Base-by-base conservation (phyloP, 2,329 filamentous ascomycete species). In the Cladosporium sp. region DNA sequence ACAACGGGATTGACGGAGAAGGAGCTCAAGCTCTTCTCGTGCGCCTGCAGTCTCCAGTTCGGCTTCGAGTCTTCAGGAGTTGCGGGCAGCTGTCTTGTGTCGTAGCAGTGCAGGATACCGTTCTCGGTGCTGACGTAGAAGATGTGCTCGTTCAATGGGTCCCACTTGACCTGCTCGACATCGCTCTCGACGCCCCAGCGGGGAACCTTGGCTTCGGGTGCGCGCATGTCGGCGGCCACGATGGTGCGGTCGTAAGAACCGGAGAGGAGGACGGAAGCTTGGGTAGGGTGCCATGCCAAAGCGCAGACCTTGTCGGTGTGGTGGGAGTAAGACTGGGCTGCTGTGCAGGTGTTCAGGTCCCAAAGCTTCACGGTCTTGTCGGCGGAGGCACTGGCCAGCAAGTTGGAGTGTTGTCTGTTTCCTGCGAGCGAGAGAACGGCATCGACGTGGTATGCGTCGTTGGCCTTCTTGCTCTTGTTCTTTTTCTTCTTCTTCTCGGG, bases 241-340 rank as follows among this genome's bases (percentile, higher is more conserved):
- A 95, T 79, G 3, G 91, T 97, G 57, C 90, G 84, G 69, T 98
- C 93, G 72, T 97, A 98, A 66, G 88, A 94, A 54, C 93, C 93
- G 62, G 86, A 95, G 53, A 98, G 78, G 19, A 98, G 78, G 16
- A 95, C 83, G 0, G 93, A 96, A 2, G 91, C 83, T 68, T 96
- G 88, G 38, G 78, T 80, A 0, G 87, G 80, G 74, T 97, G 89
- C 93, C 94, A 98, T 57, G 92, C 86, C 50, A 98, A 74, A 18
- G 92, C 89, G 78, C 91, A 98, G 58, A 97, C 91, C 74, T 98
- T 98, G 77, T 96, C 93, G 30, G 88, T 95, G 73, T 98, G 93
- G 72, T 95, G 88, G 13, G 82, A 79, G 77, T 98, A 98, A 38
- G 91, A 96, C 73, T 96, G 93, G 62, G 93, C 93, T 70, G 90